These are phyloP conservation scores for Primulina huaijiensis DNA, from an alignment of 257 asterid species.

Conservation along the genomic window DNA sequence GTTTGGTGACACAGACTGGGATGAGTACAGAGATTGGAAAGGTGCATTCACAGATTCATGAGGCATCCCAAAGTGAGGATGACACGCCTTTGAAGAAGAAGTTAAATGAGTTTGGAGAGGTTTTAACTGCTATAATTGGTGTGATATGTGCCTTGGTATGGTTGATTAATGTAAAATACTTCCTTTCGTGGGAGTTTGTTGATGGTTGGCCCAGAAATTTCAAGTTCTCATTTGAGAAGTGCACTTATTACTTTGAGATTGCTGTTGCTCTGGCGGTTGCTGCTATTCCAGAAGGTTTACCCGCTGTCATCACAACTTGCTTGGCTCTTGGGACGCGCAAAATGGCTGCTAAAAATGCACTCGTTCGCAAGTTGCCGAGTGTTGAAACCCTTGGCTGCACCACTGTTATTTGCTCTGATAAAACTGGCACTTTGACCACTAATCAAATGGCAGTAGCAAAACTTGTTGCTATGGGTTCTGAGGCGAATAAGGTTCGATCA, in stretches of 20 bases:
- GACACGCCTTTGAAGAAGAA: slow-evolving; percentile 99
- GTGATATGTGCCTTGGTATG: slow-evolving; percentile 84
- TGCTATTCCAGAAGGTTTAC: slow-evolving; percentile 98
- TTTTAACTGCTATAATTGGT: slow-evolving; percentile 79
- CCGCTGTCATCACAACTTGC: slow-evolving; percentile 97
- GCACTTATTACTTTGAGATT: slow-evolving; percentile 98
- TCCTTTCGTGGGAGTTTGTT: slow-evolving; percentile 87
- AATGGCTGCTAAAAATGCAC: slow-evolving; percentile 99
- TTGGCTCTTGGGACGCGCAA: slow-evolving; percentile 98
- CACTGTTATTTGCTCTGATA: slow-evolving; percentile 96
- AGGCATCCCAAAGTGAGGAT: slow-evolving; percentile 83
- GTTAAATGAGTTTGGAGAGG: slow-evolving; percentile 95
- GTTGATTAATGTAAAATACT: slow-evolving; percentile 91
- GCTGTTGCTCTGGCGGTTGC: slow-evolving; percentile 99
- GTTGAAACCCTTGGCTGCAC: slow-evolving; percentile 99
- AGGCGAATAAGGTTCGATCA: slow-evolving; percentile 43
- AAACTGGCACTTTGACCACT: slow-evolving; percentile 95
- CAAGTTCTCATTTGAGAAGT: slow-evolving; percentile 95
- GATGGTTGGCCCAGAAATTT: slow-evolving; percentile 96
- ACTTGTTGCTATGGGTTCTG: slow-evolving; percentile 76
- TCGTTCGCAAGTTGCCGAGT: slow-evolving; percentile 97
- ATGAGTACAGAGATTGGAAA: slow-evolving; percentile 92
- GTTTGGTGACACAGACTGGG: slow-evolving; percentile 85
- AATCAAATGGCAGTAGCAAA: slow-evolving; percentile 97
- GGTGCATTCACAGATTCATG: slow-evolving; percentile 93